Percentiles rank a stretch among this genome's conserved stretches.
These are phyloP conservation scores for Malassezia japonica DNA, from an alignment of 1,284 basidiomycete species.

Conservation along the genomic window DNA sequence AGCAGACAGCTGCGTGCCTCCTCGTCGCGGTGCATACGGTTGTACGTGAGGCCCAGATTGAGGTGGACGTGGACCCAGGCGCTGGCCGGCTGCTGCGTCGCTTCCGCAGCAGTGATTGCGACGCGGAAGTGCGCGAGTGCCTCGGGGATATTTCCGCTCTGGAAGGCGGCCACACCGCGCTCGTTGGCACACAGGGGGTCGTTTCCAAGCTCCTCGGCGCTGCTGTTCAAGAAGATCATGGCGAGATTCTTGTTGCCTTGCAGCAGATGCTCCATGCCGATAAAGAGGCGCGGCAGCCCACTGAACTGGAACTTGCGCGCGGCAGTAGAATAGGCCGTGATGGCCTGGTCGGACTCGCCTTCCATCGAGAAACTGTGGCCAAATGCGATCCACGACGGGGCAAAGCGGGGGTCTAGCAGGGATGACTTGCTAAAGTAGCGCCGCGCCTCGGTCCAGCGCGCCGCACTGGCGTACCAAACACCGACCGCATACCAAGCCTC, in stretches of 20 bases:
- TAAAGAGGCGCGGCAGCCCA: constrained; percentile 84
- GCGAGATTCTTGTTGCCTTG: constrained; percentile 74
- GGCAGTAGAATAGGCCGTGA: constrained; percentile 93
- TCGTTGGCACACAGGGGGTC: constrained; percentile 89
- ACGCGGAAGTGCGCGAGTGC: constrained; percentile 53
- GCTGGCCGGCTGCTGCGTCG: constrained; percentile 70
- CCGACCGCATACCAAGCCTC: constrained; percentile 98
- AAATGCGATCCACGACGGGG: constrained; percentile 92
- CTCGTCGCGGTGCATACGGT: constrained; percentile 18
- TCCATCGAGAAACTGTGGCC: constrained; percentile 94
- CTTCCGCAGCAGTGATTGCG: constrained; percentile 54
- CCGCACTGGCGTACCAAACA: constrained; percentile 81
- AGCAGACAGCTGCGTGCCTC: constrained; percentile 24
- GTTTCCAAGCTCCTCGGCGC: constrained; percentile 65
- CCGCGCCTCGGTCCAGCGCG: constrained; percentile 55
- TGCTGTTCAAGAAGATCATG: constrained; percentile 73
- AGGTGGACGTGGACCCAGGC: constrained; percentile 80
- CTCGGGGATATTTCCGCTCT: constrained; percentile 62
- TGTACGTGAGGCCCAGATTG: constrained; percentile 30
- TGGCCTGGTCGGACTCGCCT: constrained; percentile 90
- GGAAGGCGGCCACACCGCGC: constrained; percentile 81
- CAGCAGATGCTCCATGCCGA: constrained; percentile 95
- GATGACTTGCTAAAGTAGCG: constrained; percentile 65
- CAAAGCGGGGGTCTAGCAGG: constrained; percentile 90
- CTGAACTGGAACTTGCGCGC: constrained; percentile 86